phyloP scores from a whole-genome alignment of 148 eudicot genomes.

The Rhododendron mucronatum region DNA sequence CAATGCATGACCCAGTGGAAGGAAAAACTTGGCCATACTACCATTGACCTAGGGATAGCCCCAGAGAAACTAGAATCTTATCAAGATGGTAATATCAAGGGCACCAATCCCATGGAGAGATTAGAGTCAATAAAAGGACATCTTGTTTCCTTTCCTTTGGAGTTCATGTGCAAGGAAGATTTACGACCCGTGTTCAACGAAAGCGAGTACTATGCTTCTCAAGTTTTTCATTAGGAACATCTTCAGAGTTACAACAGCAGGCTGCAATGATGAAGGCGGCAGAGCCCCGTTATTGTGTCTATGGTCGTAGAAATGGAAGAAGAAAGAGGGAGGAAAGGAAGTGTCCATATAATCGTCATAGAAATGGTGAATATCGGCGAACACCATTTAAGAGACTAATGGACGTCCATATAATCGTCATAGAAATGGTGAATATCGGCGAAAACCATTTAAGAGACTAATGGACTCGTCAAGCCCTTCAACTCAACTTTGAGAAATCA shows the following conservation, averaged over 20 bases:
- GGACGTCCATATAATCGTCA: not conserved
- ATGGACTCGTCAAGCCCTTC: not conserved
- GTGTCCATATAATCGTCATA: not conserved
- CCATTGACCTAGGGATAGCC: constrained; percentile 90
- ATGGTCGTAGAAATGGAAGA: not conserved
- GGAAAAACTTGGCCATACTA: constrained; percentile 88
- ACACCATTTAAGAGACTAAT: not conserved
- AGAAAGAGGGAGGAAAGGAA: not conserved
- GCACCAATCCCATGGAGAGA: constrained; percentile 78
- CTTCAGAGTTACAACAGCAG: not conserved
- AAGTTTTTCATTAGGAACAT: constrained; percentile 71
- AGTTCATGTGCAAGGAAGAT: constrained; percentile 92
- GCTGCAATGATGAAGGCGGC: not conserved
- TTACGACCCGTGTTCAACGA: constrained; percentile 93
- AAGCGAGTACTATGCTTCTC: constrained; percentile 96
- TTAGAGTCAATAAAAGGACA: constrained; percentile 77
- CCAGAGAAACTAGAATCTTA: constrained; percentile 74
- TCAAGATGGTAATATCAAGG: constrained; percentile 66
- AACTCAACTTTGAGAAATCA: not conserved
- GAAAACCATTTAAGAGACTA: not conserved
- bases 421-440: constrained; percentile 2
- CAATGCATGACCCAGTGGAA: constrained; percentile 83
- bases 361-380: constrained; percentile 1
- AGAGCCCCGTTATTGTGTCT: not conserved
- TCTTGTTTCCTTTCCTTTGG: constrained; percentile 92